Evolutionary conservation across 805 yeast species (phyloP).

Genomic region (Wickerhamomyces queroliae): DNA sequence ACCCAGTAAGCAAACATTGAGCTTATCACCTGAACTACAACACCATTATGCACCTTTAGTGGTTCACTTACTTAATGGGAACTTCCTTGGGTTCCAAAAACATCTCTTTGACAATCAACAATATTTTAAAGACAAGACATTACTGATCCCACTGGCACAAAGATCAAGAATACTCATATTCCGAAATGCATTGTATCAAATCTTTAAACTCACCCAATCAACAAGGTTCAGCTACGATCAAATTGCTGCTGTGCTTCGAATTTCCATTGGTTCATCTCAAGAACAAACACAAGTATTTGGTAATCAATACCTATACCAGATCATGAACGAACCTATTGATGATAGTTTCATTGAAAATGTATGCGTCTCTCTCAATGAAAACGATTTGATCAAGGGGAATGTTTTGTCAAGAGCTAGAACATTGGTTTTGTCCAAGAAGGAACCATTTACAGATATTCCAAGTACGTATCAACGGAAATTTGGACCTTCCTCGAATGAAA

Average conservation of each 20-base stretch:
- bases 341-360: slow-evolving; percentile 44
- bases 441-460: slow-evolving; percentile 33
- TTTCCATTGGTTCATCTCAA: slow-evolving; percentile 16
- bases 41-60: slow-evolving; percentile 33
- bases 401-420: slow-evolving; percentile 34
- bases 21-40: slow-evolving; percentile 20
- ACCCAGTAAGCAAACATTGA: slow-evolving; percentile 30
- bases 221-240: slow-evolving; percentile 4
- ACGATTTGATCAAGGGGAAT: slow-evolving; percentile 48
- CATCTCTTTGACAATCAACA: slow-evolving; percentile 28
- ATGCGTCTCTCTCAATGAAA: slow-evolving; percentile 45
- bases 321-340: slow-evolving; percentile 20
- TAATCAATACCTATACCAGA: slow-evolving; percentile 21
- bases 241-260: slow-evolving; percentile 20
- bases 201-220: slow-evolving; percentile 10
- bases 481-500: slow-evolving; percentile 4
- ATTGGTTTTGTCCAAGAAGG: slow-evolving; percentile 35
- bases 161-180: slow-evolving; percentile 38
- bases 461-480: slow-evolving; percentile 14
- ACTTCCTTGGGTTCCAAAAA: slow-evolving; percentile 30
- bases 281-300: slow-evolving; percentile 10
- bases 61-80: slow-evolving; percentile 34
- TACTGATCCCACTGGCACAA: slow-evolving; percentile 40
- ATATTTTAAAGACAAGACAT: slow-evolving; percentile 30
- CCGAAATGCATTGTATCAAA: slow-evolving; percentile 32